phyloP scores from a whole-genome alignment of 1,284 basidiomycete species.

The Ceratobasidium sp. region DNA sequence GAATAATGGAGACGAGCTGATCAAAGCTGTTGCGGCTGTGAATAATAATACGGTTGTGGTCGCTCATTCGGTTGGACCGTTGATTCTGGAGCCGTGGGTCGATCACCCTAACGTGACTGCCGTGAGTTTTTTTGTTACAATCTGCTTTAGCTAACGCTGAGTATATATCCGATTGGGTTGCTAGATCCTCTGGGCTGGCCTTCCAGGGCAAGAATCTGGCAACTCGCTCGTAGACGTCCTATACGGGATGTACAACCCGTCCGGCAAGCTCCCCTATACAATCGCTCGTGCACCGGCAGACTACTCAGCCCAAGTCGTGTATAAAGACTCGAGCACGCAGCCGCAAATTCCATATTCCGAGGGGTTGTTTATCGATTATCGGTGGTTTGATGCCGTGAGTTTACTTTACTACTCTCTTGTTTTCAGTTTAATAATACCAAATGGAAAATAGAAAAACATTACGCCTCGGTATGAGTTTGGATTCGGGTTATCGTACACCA shows the following conservation, averaged over 20 bases:
- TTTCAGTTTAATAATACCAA: too few species aligned
- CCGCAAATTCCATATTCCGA: slow-evolving; percentile 66
- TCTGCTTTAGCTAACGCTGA: neutral
- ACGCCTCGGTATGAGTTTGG: slow-evolving; percentile 76
- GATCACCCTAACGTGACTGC: slow-evolving; percentile 56
- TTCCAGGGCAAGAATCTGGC: slow-evolving; percentile 65
- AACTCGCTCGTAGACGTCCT: slow-evolving; percentile 73
- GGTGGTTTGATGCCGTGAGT: too few species aligned
- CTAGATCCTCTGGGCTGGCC: slow-evolving; percentile 49
- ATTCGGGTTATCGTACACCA: slow-evolving; percentile 70
- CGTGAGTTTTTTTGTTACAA: too few species aligned
- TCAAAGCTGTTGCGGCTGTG: slow-evolving; percentile 55
- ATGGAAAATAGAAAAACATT: too few species aligned
- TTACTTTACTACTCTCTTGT: too few species aligned
- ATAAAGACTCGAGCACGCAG: slow-evolving; percentile 41
- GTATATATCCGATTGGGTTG: neutral
- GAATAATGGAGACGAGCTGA: slow-evolving; percentile 57
- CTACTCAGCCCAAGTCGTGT: slow-evolving; percentile 55
- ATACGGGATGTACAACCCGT: slow-evolving; percentile 73
- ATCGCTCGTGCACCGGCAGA: slow-evolving; percentile 65
- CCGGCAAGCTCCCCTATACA: slow-evolving; percentile 62
- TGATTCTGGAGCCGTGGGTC: slow-evolving; percentile 60
- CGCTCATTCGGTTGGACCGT: slow-evolving; percentile 61
- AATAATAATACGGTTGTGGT: slow-evolving; percentile 65
- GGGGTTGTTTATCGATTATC: slow-evolving; percentile 44